Evolutionary conservation across 2,329 filamentous ascomycete genomes (phyloP), one percentile per base, ranked within the genome.

Genomic region (Aurifilum marmelostoma): DNA sequence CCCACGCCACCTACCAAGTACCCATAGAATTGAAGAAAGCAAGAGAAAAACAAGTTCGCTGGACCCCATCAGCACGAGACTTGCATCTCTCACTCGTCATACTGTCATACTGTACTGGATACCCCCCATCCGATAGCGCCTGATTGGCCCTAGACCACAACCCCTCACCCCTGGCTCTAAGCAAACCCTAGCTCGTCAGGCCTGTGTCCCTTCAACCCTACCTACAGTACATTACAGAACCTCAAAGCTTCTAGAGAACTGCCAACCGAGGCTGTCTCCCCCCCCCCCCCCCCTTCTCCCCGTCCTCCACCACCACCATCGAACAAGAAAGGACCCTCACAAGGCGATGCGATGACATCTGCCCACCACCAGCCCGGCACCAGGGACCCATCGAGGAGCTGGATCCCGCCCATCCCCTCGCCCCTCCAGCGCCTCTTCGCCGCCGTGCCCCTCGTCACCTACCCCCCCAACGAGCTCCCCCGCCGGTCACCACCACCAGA

Each of bases 381-480:
- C 24, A 34, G 67, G 16, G 66, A 72, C 59, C 74, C 73, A 65
- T 73, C 77, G 71, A 74, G 73, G 34, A 73, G 75, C 72, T 83
- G 80, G 82, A 85, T 89, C 78, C 80, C 77, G 11, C 70, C 72
- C 16, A 85, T 94, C 67, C 95, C 96, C 9, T 80, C 86, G 14
- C 91, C 93, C 24, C 84, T 98, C 74, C 94, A 93, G 79, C 86
- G 86, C 65, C 85, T 98, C 69, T 99, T 98, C 83, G 91, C 95
- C 79, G 83, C 80, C 71, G 96, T 97, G 75, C 96, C 96, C 34
- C 86, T 98, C 65, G 78, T 86, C 69, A 91, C 89, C 50, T 94
- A 97, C 79, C 85, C 89, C 37, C 81, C 90, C 67, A 95, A 97
- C 77, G 85, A 88, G 63, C 87, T 97, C 9, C 94, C 94, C 43